Evolutionary conservation across 371 early-diverging fungal genomes (phyloP).

Genomic region (Basidiobolus heterosporus): DNA sequence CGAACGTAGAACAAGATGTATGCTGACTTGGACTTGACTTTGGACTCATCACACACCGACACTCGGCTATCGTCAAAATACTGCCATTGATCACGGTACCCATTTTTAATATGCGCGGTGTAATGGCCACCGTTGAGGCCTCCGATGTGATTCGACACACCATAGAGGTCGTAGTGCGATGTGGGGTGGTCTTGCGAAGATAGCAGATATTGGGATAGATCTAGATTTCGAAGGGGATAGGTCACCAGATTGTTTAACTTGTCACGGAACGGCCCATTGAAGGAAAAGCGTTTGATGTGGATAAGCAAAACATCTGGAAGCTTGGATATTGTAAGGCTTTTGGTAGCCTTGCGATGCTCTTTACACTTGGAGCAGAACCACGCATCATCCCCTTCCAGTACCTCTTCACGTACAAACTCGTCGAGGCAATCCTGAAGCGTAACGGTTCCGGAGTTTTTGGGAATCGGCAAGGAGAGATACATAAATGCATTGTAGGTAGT

Average conservation of each 20-base stretch:
- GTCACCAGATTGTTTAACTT: conserved; percentile 78
- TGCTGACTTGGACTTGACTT: conserved; percentile 19
- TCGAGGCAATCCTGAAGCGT: conserved; percentile 67
- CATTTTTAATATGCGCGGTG: conserved; percentile 75
- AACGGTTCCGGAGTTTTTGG: conserved; percentile 17
- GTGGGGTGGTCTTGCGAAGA: background rate
- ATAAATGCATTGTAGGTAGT: conserved; percentile 84
- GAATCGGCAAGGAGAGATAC: conserved; percentile 85
- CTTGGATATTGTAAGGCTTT: conserved; percentile 55
- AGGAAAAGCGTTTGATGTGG: conserved; percentile 87
- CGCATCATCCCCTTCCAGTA: conserved; percentile 72
- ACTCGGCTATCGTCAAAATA: conserved; percentile 85
- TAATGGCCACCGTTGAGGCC: conserved; percentile 86
- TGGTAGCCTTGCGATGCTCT: conserved; percentile 47
- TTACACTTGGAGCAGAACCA: conserved; percentile 85
- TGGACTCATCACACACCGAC: conserved; percentile 36
- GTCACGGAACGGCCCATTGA: conserved; percentile 78
- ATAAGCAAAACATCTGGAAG: conserved; percentile 78
- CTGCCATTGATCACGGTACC: conserved; percentile 68
- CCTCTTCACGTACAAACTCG: conserved; percentile 66
- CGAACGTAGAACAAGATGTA: conserved; percentile 8
- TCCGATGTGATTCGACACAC: conserved; percentile 82
- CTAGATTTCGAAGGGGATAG: conserved; percentile 38
- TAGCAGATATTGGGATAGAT: conserved; percentile 1
- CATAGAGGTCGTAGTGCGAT: conserved; percentile 65